Base-by-base conservation (phyloP, 768 basidiomycete genomes). In the Tulasnella sp. region DNA sequence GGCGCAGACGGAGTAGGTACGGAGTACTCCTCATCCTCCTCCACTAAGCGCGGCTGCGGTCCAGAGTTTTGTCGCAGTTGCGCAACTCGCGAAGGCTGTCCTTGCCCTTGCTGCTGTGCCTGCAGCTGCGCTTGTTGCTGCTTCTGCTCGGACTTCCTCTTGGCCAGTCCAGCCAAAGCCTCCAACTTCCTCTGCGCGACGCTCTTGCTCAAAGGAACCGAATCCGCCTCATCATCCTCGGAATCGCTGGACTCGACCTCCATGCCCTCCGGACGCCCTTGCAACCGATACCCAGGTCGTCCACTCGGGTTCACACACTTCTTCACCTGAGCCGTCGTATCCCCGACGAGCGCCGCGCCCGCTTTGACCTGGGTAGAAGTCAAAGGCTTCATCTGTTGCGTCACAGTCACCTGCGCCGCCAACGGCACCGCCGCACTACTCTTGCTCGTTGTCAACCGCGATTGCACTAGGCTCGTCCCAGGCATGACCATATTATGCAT, bases 361-460 rank as follows among this genome's bases (percentile, higher is more conserved):
- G 15, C 34, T 38, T 38, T 38, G 7, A 15, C 34, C 34, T 38
- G 67, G 64, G 3, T 66, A 41, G 17, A 69, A 59, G 34, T 38
- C 34, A 38, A 38, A 5, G 34, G 34, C 34, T 38, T 5, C 3
- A 68, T 66, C 21, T 1, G 29, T 34, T 48, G 67, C 64, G n/a
- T 65, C 1, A 76, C 77, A 19, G 71, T 76, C n/a, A 80, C 70
- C 59, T 71, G 73, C 4, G 78, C 75, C 4, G 80, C 77, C 59
- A 81, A 70, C n/a, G 85, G 84, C 13, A 80, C 65, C 3, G 82
- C 84, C 9, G 75, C 81, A 1, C 78, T 66, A 63, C 80, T 80
- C 73, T 84, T 86, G 60, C 75, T 80, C 53, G 75, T 71, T 45
- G 71, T 71, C 52, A 83, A 68, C n/a, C 70, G 68, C 10, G 21